phyloP scores from a whole-genome alignment of 2,329 filamentous ascomycete genomes.

The Clarireedia hainanense region DNA sequence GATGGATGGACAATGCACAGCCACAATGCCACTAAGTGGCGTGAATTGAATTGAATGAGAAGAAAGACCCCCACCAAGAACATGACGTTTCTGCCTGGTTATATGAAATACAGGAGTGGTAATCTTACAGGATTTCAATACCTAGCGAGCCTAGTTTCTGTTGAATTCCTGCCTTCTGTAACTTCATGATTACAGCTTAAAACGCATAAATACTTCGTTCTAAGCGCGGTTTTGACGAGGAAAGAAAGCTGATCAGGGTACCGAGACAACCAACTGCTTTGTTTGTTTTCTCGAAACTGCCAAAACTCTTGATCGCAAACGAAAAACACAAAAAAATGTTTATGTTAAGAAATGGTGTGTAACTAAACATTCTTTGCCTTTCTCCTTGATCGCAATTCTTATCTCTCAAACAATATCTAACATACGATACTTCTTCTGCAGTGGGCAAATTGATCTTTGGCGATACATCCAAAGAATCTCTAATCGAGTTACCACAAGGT shows the following conservation, averaged over 20 bases:
- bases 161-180: too few species aligned
- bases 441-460: slow-evolving; percentile 90
- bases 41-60: not conserved
- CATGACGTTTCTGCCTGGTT: slow-evolving; percentile 6
- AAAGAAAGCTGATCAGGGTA: not conserved
- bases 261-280: not conserved
- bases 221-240: not conserved
- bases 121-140: too few species aligned
- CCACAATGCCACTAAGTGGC: slow-evolving; percentile 2
- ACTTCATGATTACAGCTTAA: too few species aligned
- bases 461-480: slow-evolving; percentile 71
- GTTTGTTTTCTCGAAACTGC: not conserved
- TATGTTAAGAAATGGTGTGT: slow-evolving; percentile 37
- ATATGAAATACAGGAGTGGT: too few species aligned
- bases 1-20: not conserved
- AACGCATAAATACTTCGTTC: not conserved
- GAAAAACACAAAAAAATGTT: slow-evolving; percentile 30
- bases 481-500: slow-evolving; percentile 91
- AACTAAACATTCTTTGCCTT: slow-evolving; percentile 10
- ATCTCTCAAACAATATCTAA: not conserved
- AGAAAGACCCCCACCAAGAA: not conserved
- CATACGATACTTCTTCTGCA: slow-evolving; percentile 30
- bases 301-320: slow-evolving; percentile 1
- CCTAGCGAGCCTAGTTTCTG: too few species aligned
- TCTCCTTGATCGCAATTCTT: not conserved